These are phyloP conservation scores for Albugo laibachii DNA, from an alignment of 352 stramenopile genomes.

Conservation along the genomic window DNA sequence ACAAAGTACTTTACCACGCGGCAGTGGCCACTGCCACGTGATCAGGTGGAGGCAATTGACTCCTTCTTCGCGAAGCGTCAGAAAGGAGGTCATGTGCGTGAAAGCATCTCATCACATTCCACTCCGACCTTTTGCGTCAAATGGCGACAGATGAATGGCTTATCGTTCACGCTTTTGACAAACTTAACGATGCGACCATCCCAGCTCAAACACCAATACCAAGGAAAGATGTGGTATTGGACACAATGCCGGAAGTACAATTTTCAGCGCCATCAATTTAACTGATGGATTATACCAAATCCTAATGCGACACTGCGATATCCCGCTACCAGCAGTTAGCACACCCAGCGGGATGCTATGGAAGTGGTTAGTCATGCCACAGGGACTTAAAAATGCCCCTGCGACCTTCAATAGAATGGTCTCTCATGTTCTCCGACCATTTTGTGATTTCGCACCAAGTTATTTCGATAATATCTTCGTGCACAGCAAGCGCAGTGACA, in stretches of 20 bases:
- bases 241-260: neutral
- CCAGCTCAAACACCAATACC: too few species aligned
- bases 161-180: slow-evolving; percentile 17
- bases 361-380: slow-evolving; percentile 4
- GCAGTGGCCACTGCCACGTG: slow-evolving; percentile 10
- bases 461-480: too few species aligned
- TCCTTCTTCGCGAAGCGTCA: slow-evolving; percentile 6
- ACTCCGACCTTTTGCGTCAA: slow-evolving; percentile 12
- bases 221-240: too few species aligned
- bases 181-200: too few species aligned
- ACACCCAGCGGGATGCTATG: slow-evolving; percentile 4
- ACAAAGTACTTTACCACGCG: slow-evolving; percentile 14
- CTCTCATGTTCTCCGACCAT: too few species aligned
- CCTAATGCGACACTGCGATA: slow-evolving; percentile 3
- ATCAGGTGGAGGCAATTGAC: slow-evolving; percentile 11
- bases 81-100: slow-evolving; percentile 5
- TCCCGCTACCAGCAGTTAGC: slow-evolving; percentile 1
- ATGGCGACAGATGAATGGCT: slow-evolving; percentile 9
- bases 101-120: slow-evolving; percentile 8
- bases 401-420: slow-evolving; percentile 5
- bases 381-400: slow-evolving; percentile 3
- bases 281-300: slow-evolving; percentile 6
- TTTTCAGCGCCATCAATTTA: slow-evolving; percentile 4
- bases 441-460: too few species aligned
- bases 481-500: too few species aligned